phyloP scores from a whole-genome alignment of 108 stramenopile species.

The Cyclotella cryptica region DNA sequence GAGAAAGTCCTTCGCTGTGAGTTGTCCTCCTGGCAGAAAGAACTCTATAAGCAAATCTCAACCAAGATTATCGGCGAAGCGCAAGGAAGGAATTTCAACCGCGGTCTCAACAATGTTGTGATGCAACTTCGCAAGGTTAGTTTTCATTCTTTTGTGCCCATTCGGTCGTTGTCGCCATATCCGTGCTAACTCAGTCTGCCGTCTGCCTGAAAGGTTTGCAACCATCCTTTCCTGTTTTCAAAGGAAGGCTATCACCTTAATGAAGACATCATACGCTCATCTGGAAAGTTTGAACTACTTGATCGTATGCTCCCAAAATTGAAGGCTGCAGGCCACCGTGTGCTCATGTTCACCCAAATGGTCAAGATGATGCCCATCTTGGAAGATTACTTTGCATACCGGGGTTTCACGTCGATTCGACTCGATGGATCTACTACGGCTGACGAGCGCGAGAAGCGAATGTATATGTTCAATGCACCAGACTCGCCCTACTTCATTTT shows the following conservation, averaged over 20 bases:
- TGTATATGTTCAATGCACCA: slow-evolving; percentile 95
- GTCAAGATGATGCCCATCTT: slow-evolving; percentile 92
- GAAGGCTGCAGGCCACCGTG: slow-evolving; percentile 90
- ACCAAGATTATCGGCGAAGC: slow-evolving; percentile 74
- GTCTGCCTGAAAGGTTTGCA: slow-evolving; percentile 50
- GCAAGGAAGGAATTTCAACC: slow-evolving; percentile 49
- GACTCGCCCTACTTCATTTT: slow-evolving; percentile 92
- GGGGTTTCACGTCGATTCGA: slow-evolving; percentile 75
- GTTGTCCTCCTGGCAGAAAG: slow-evolving; percentile 87
- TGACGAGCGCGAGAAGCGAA: slow-evolving; percentile 93
- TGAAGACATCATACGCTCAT: slow-evolving; percentile 81
- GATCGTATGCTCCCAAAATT: slow-evolving; percentile 94
- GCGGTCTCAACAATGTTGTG: slow-evolving; percentile 89
- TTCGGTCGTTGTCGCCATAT: neutral
- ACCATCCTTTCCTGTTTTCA: slow-evolving; percentile 90
- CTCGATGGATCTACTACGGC: slow-evolving; percentile 93
- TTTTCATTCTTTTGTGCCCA: neutral
- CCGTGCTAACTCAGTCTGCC: neutral
- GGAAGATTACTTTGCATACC: slow-evolving; percentile 91
- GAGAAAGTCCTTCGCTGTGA: slow-evolving; percentile 90
- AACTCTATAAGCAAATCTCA: slow-evolving; percentile 87
- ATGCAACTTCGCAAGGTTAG: slow-evolving; percentile 94
- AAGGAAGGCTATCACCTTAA: slow-evolving; percentile 85
- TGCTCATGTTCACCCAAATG: slow-evolving; percentile 98
- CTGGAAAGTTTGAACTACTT: slow-evolving; percentile 91